phyloP scores from a whole-genome alignment of 352 stramenopile species.

The Phytophthora cryptogea region DNA sequence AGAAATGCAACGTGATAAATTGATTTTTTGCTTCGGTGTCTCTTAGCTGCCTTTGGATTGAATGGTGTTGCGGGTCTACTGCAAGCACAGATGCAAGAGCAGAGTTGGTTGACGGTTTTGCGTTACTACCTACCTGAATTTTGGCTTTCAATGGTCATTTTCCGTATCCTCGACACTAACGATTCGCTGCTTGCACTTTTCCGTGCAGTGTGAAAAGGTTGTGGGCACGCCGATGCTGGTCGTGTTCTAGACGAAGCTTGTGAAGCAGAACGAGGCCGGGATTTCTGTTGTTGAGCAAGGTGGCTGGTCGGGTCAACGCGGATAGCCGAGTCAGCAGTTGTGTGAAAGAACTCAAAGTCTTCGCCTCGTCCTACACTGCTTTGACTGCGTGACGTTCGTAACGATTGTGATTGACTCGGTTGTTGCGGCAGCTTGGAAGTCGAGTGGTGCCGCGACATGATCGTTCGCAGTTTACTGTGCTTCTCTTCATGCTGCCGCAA shows the following conservation, averaged over 20 bases:
- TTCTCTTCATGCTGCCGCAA: constrained; percentile 48
- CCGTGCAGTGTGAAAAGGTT: constrained; percentile 14
- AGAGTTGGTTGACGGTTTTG: neutral
- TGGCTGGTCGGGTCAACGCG: constrained; percentile 16
- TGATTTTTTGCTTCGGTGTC: constrained; percentile 2
- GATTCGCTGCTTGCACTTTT: constrained; percentile 26
- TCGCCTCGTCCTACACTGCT: constrained; percentile 8
- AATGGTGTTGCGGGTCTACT: no score
- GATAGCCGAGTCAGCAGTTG: constrained; percentile 6
- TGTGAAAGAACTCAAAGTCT: neutral
- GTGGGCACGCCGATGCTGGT: neutral
- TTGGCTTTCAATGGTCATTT: constrained; percentile 31
- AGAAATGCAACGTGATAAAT: constrained; percentile 14
- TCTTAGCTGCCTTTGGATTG: neutral
- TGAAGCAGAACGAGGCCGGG: constrained; percentile 23
- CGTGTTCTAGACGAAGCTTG: constrained; percentile 8
- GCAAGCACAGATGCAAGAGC: no score
- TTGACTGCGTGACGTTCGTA: constrained; percentile 23
- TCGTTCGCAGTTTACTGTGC: constrained; percentile 41
- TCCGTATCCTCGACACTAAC: constrained; percentile 33
- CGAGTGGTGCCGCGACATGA: constrained; percentile 46
- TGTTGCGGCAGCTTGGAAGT: constrained; percentile 23
- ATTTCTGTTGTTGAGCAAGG: constrained; percentile 12
- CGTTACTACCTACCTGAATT: neutral
- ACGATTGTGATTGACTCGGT: constrained; percentile 1